Conservation (phyloP, 352 stramenopile species). For the Thalassiosira exigua region DNA sequence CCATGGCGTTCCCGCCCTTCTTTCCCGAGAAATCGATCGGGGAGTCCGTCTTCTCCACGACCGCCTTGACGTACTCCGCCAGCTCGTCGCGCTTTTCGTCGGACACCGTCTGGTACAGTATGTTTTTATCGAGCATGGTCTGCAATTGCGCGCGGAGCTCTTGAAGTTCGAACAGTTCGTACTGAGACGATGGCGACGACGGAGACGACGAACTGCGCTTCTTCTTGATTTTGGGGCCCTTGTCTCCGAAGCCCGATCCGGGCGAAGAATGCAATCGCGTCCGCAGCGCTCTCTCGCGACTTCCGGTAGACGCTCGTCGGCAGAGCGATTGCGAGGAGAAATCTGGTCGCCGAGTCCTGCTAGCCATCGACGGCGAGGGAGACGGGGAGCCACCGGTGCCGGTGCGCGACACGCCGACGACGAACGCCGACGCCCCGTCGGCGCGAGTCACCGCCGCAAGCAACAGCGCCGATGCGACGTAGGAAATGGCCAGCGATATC, state of each 20-base stretch:
- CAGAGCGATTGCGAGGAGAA: too few relatives aligned
- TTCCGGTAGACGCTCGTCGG: too few relatives aligned
- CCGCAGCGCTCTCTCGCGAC: too few relatives aligned
- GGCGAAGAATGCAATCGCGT: too few relatives aligned
- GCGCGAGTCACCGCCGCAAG: too few relatives aligned
- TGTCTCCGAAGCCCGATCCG: conserved; percentile 12
- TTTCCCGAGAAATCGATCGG: conserved; percentile 40
- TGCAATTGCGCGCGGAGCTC: conserved; percentile 53
- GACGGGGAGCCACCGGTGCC: too few relatives aligned
- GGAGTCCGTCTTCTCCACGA: conserved; percentile 44
- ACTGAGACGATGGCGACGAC: conserved; percentile 6
- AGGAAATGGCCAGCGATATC: too few relatives aligned
- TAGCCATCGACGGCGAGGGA: too few relatives aligned
- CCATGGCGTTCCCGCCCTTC: conserved; percentile 31
- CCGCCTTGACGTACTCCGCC: conserved; percentile 53
- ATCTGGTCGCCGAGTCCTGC: too few relatives aligned
- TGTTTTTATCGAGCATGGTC: conserved; percentile 48
- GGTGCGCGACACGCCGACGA: too few relatives aligned
- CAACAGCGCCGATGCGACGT: too few relatives aligned
- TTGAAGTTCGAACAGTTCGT: conserved; percentile 59
- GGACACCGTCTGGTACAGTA: conserved; percentile 42
- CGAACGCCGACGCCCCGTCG: too few relatives aligned
- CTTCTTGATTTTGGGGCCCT: neutral
- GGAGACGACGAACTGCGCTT: neutral
- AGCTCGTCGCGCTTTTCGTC: conserved; percentile 58